Evolutionary conservation across 371 early-diverging fungal species (phyloP), one percentile per base, ranked within the genome.

Genomic region (Apophysomyces variabilis): DNA sequence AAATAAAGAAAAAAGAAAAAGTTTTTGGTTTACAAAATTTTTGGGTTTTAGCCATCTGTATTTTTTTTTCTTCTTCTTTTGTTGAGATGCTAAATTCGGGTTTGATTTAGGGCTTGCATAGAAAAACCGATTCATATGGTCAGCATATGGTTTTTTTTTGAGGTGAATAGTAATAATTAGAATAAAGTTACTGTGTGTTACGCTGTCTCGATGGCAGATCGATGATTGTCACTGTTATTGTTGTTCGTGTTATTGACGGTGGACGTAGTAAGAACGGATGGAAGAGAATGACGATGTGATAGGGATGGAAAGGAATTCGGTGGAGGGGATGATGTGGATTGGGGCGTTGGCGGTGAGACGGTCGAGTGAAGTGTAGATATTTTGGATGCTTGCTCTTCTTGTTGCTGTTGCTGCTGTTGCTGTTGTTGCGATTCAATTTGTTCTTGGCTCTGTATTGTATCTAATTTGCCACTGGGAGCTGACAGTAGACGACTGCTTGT

Each of bases 401-500:
- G 37, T 38, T 39, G n/a, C n/a, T n/a, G n/a, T n/a, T n/a, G n/a
- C n/a, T n/a, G n/a, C n/a, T 39, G 41, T 60, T 59, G 38, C 9
- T 39, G 38, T 18, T 43, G 60, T 16, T 39, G 60, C 12, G 60
- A 18, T 4, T 60, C 60, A 5, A 39, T 14, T 35, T 35, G 58
- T 14, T 58, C 38, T 35, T 58, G 58, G 12, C 32, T 58, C 32
- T 58, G 26, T 11, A 26, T 26, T 26, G 41, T 41, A 13, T 41
- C 41, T 41, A 13, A 5, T 41, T 50, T 50, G 3, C 54, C 54
- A 21, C 54, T 50, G 16, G 54, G 9, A 21, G 9, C 54, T 50
- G 54, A 50, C 44, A 65, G 39, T 37, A 74, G 61, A 21, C 81
- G 67, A 50, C 67, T 68, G 16, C 75, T 76, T 4, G 81, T 81